Percentiles rank a stretch among this genome's conserved stretches.
phyloP scores from a whole-genome alignment of 1,284 basidiomycete species.

The Papiliotrema terrestris region DNA sequence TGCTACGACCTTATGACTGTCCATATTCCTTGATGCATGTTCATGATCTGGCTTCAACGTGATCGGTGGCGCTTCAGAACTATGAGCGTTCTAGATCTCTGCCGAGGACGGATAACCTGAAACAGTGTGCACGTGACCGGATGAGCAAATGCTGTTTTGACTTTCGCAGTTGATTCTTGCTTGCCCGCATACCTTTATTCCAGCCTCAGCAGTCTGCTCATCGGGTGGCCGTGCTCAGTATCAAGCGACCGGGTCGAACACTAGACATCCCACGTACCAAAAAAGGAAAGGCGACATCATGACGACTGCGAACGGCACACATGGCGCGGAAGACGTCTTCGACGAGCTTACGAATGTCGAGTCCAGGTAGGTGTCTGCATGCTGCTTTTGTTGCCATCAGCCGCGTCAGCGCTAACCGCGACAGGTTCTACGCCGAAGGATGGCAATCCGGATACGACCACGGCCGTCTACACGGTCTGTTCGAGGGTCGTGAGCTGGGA shows the following conservation, averaged over 20 bases:
- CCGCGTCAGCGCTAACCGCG: neutral
- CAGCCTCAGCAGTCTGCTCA: too few species aligned
- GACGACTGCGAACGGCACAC: neutral
- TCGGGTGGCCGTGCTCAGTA: neutral
- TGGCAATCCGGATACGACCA: slow-evolving; percentile 74
- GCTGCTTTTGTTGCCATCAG: neutral
- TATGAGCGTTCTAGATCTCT: too few species aligned
- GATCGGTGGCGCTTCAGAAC: too few species aligned
- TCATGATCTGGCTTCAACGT: too few species aligned
- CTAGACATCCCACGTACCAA: too few species aligned
- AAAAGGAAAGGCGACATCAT: neutral
- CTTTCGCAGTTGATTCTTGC: too few species aligned
- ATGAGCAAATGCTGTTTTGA: too few species aligned
- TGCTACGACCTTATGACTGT: too few species aligned
- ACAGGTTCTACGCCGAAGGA: slow-evolving; percentile 75
- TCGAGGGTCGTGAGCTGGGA: slow-evolving; percentile 88
- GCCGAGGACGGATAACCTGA: too few species aligned
- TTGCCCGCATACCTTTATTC: too few species aligned
- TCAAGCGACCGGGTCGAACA: neutral
- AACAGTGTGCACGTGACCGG: too few species aligned
- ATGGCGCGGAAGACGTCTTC: neutral
- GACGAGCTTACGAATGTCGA: slow-evolving; percentile 11
- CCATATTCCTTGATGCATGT: too few species aligned
- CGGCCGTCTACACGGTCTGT: slow-evolving; percentile 81
- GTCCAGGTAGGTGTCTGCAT: slow-evolving; percentile 11